Evolutionary conservation across 345 rosid genomes (phyloP), one percentile per base, ranked within the genome.

Genomic region (Rhodomyrtus tomentosa): DNA sequence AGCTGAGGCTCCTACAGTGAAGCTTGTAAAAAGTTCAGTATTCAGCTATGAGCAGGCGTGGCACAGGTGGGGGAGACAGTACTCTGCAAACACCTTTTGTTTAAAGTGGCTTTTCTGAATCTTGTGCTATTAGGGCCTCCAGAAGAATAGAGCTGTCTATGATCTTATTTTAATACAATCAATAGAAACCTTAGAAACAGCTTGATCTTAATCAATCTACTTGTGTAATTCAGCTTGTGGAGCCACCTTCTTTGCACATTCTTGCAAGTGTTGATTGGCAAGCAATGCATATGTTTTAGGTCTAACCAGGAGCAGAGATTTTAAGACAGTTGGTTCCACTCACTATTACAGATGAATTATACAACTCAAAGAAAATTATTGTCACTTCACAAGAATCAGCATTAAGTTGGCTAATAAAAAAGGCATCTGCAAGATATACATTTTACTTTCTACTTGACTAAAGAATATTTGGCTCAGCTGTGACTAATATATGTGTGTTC

Each of bases 21-120:
- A 91, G 88, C 91, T 95, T 80, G 98, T 97, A 52, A 95, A 95
- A 91, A 94, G 98, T 89, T 93, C 99, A 73, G 89, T 95, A 86
- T 97, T 97, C 91, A 94, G 98, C 91, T 94, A 97, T 81, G 99
- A 97, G 89, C 99, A 97, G 91, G 98, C 99, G 32, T 97, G 99
- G 98, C 98, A 97, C 88, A 94, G 98, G 98, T 96, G 90, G 68
- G 83, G 83, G 81, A 86, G 83, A 6, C 74, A 54, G 29, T 50
- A 85, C 80, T 16, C 79, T 36, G 79, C 79, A 68, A 68, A 58
- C 48, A 29, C 55, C 40, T 52, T 55, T 56, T 85, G 14, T 83
- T 83, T 81, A 22, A 74, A 74, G 50, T 25, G 36, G 42, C 82
- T 81, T 50, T 50, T 24, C 52, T 29, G 25, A 81, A 21, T 81